Evolutionary conservation across 1,284 basidiomycete genomes (phyloP).

Genomic region (Volvariella volvacea): DNA sequence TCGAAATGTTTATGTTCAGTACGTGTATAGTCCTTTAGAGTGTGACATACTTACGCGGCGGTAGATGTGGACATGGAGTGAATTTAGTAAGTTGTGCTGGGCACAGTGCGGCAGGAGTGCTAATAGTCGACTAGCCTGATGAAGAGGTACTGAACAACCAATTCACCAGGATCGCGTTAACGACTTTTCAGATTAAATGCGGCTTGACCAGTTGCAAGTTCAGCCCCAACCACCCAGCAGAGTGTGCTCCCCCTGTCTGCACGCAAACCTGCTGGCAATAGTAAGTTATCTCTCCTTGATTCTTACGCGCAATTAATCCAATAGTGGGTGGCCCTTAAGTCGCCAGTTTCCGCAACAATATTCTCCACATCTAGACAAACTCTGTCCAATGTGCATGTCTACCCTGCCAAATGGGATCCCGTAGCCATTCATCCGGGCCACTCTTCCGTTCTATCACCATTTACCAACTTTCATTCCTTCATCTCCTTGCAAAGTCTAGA

Average conservation of each 20-base stretch:
- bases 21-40: constrained; percentile 13
- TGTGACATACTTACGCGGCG: constrained; percentile 8
- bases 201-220: constrained; percentile 55
- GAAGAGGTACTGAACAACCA: constrained; percentile 41
- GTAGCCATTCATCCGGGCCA: background rate
- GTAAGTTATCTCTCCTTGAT: constrained; percentile 33
- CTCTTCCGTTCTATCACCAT: background rate
- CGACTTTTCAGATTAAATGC: constrained; percentile 50
- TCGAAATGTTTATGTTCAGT: constrained; percentile 43
- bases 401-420: constrained; percentile 18
- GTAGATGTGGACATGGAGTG: constrained; percentile 55
- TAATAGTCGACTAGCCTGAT: constrained; percentile 39
- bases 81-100: constrained; percentile 49
- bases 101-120: too few species aligned
- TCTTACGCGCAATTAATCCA: constrained; percentile 14
- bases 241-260: constrained; percentile 46
- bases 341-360: constrained; percentile 66
- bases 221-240: constrained; percentile 48
- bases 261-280: constrained; percentile 64
- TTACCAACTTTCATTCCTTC: too few species aligned
- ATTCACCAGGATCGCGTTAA: constrained; percentile 2
- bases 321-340: constrained; percentile 29
- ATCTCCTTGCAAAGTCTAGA: too few species aligned
- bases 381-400: constrained; percentile 31
- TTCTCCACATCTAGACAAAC: constrained; percentile 43